phyloP scores from a whole-genome alignment of 768 basidiomycete species.

The Pleurotus sapidus region DNA sequence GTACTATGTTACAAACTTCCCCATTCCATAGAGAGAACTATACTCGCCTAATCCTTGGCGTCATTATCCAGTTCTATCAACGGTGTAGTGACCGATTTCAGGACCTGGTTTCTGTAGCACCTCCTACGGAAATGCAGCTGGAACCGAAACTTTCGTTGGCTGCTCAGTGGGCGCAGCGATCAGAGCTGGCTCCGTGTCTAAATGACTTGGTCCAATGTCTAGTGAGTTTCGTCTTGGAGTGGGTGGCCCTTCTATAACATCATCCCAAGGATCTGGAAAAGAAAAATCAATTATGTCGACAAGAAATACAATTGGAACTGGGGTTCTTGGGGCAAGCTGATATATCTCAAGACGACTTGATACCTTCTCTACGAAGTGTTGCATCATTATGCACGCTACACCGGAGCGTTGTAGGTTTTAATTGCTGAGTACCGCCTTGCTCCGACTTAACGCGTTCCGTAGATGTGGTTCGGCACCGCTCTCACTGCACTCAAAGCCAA shows the following conservation, averaged over 20 bases:
- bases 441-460: background rate
- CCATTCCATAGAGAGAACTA: constrained; percentile 97
- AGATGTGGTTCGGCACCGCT: constrained; percentile 87
- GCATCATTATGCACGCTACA: constrained; percentile 76
- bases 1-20: constrained; percentile 84
- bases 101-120: constrained; percentile 50
- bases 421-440: constrained; percentile 6
- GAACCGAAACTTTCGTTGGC: constrained; percentile 54
- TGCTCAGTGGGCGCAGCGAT: constrained; percentile 82
- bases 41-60: constrained; percentile 86
- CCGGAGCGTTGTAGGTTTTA: constrained; percentile 73
- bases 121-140: constrained; percentile 28
- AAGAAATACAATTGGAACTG: constrained; percentile 80
- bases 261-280: constrained; percentile 40
- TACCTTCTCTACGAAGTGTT: constrained; percentile 69
- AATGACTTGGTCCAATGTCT: constrained; percentile 48
- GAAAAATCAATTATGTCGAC: constrained; percentile 57
- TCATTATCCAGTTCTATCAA: constrained; percentile 96
- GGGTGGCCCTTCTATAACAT: background rate
- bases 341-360: constrained; percentile 62
- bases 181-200: constrained; percentile 75
- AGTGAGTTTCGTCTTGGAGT: no score
- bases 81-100: constrained; percentile 89
- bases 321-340: constrained; percentile 54
- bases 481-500: constrained; percentile 64